Evolutionary conservation across 164 flowering plant species (phyloP), one percentile per base, ranked within the genome.

Genomic region (Sextonia rubra): DNA sequence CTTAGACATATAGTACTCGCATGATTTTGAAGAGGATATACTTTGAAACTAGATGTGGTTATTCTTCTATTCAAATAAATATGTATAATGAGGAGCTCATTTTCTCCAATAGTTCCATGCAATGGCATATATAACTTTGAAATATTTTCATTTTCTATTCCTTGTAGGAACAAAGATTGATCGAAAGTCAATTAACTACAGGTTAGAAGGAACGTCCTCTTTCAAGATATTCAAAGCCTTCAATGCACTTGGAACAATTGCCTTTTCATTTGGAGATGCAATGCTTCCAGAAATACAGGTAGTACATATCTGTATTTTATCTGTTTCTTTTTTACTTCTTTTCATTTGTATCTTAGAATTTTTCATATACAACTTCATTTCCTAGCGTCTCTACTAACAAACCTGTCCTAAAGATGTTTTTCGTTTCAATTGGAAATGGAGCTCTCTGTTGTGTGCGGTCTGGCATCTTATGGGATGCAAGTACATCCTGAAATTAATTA

Each of bases 251-350:
- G 90, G 91, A 0, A 66, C 84, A 69, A 85, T 88, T 72, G 91
- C 91, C 68, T 88, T 86, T 73, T 88, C 91, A 56, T 88, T 88
- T 78, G 91, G 91, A 29, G 90, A 88, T 78, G 91, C 87, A 70
- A 86, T 86, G 90, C 91, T 88, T 70, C 91, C 89, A 15, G 91
- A 87, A 76, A 87, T 86, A 79, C 91, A 87, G 81, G 91, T 83
- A 78, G 3, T 4, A 4, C 26, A 26, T 29, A 6, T 27, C 1
- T 52, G 6, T 52, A 1, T 20, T 15, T 52, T 20, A 17, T 5
- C n/a, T 15, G 17, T 52, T 52, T 52, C 58, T 52, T 52, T 52
- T 52, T 52, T 52, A 17, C 17, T 52, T 52, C 2, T 20, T 52
- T 52, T 18, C 58, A 17, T 52, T 52, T 2, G 14, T 20, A 12